phyloP scores from a whole-genome alignment of 2,329 filamentous ascomycete genomes.

The Thelonectria blattea region DNA sequence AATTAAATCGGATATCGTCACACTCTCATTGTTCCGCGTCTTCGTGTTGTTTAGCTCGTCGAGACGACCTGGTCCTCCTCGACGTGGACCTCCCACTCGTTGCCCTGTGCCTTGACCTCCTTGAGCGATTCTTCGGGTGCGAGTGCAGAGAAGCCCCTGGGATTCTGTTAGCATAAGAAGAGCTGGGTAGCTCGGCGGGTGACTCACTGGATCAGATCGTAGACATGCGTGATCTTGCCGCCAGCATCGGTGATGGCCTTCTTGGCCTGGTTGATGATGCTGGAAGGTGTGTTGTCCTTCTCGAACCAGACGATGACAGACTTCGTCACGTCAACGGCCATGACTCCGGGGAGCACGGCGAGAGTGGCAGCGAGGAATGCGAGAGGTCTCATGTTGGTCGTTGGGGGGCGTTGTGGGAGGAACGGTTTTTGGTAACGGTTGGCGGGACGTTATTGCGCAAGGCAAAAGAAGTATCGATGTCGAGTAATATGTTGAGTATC shows the following conservation, averaged over 20 bases:
- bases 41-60: slow-evolving; percentile 32
- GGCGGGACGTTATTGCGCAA: neutral
- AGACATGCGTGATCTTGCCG: slow-evolving; percentile 81
- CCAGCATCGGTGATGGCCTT: slow-evolving; percentile 71
- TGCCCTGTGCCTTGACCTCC: slow-evolving; percentile 67
- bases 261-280: slow-evolving; percentile 74
- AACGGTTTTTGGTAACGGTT: neutral
- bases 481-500: neutral
- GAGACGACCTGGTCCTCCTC: slow-evolving; percentile 79
- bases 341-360: slow-evolving; percentile 61
- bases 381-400: slow-evolving; percentile 67
- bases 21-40: neutral
- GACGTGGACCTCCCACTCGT: slow-evolving; percentile 56
- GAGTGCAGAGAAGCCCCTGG: slow-evolving; percentile 78
- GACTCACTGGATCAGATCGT: slow-evolving; percentile 69
- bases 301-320: slow-evolving; percentile 82
- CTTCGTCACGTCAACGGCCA: slow-evolving; percentile 71
- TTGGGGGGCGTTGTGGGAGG: slow-evolving; percentile 2
- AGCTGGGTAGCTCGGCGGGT: neutral
- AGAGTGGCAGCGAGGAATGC: slow-evolving; percentile 60
- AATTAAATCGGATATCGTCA: slow-evolving; percentile 14
- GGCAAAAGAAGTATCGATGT: neutral
- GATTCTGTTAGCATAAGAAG: slow-evolving; percentile 33
- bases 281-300: slow-evolving; percentile 66
- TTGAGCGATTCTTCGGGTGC: slow-evolving; percentile 73